Conservation (phyloP, 208 protist genomes). For the Porcisia deanei region DNA sequence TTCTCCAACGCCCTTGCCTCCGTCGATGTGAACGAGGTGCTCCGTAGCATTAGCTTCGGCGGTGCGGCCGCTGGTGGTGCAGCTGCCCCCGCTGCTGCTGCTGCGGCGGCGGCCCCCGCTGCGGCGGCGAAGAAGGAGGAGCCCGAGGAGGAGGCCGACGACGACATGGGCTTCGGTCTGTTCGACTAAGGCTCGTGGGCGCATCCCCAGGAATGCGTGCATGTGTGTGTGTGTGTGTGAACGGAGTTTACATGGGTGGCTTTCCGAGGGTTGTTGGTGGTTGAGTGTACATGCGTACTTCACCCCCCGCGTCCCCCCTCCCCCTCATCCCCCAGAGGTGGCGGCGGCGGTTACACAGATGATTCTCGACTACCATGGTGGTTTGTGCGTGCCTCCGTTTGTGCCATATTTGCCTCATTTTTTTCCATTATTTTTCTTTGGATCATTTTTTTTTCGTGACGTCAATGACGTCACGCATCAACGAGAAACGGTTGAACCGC, state of each 20-base stretch:
- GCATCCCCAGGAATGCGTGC: neutral
- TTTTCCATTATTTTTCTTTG: neutral
- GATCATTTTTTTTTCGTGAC: neutral
- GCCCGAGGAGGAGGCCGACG: conserved; percentile 80
- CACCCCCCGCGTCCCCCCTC: too few relatives aligned
- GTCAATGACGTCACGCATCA: too few relatives aligned
- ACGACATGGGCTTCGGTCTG: conserved; percentile 89
- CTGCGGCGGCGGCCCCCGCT: conserved; percentile 39
- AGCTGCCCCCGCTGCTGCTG: conserved; percentile 27
- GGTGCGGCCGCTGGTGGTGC: conserved; percentile 43
- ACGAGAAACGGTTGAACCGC: neutral
- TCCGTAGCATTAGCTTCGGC: conserved; percentile 77
- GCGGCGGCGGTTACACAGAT: too few relatives aligned
- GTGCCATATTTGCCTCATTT: neutral
- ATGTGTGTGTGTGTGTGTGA: neutral
- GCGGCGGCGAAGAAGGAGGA: conserved; percentile 64
- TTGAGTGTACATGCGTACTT: too few relatives aligned
- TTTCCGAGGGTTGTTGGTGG: too few relatives aligned
- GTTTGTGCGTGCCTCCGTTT: neutral
- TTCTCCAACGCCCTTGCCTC: conserved; percentile 60
- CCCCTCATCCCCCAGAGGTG: too few relatives aligned
- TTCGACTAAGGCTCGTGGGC: conserved; percentile 74
- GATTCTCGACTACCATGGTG: too few relatives aligned
- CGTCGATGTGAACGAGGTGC: conserved; percentile 65
- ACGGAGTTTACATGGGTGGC: too few relatives aligned